phyloP scores from a whole-genome alignment of 768 basidiomycete species.

The Pisolithus sp. region DNA sequence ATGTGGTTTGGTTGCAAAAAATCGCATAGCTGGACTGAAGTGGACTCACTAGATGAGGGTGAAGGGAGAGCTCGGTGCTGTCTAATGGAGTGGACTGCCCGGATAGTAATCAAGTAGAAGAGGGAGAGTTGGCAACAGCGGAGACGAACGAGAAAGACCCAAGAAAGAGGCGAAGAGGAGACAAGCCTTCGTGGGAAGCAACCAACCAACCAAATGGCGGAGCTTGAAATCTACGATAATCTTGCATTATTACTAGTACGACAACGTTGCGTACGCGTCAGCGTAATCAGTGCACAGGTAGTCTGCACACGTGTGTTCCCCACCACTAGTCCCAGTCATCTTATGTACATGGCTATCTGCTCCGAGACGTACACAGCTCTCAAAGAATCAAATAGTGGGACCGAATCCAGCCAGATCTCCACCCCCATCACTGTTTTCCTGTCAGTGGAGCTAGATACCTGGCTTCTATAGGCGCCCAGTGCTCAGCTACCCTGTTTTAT shows the following conservation, averaged over 20 bases:
- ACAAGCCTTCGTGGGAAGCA: conserved; percentile 37
- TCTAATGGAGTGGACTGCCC: conserved; percentile 9
- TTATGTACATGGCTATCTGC: too few species aligned
- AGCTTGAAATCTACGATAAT: conserved; percentile 37
- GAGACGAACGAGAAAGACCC: conserved; percentile 21
- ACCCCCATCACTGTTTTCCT: too few species aligned
- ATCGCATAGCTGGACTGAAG: background rate
- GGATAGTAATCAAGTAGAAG: conserved; percentile 12
- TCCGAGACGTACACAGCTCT: too few species aligned
- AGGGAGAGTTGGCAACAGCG: conserved; percentile 15
- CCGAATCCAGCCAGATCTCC: too few species aligned
- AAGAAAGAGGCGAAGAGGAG: conserved; percentile 24
- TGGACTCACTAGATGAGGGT: conserved; percentile 21
- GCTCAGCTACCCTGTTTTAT: too few species aligned
- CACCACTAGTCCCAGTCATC: too few species aligned
- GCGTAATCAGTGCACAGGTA: background rate
- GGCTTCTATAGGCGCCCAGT: too few species aligned
- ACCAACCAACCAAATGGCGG: conserved; percentile 29
- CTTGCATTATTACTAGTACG: background rate
- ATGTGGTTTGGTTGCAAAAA: conserved; percentile 9
- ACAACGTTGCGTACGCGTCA: background rate
- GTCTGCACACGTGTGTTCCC: background rate
- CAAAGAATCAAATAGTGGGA: too few species aligned
- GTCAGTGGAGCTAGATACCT: too few species aligned
- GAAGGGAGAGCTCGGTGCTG: conserved; percentile 4